Base-by-base conservation (phyloP, 129 eudicot species). In the Logfia minima region DNA sequence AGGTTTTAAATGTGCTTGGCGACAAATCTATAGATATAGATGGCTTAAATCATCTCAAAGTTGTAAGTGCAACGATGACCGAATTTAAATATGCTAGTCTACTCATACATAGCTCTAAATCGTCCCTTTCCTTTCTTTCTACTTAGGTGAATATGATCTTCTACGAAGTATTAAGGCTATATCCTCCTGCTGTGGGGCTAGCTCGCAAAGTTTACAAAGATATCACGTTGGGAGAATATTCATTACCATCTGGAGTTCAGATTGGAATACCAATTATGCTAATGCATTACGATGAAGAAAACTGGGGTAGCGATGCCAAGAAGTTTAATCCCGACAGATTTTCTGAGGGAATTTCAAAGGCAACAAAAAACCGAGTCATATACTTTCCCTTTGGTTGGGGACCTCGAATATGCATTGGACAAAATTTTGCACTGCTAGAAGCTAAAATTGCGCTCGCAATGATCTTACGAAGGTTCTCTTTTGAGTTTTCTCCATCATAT, bases 121-220 rank as follows among this genome's bases (percentile, higher is more conserved):
- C 17, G 58, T 48, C 19, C 32, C n/a, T 32, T 72, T 48, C 8
- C 24, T 76, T 37, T 70, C 51, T 31, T 69, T 45, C 22, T n/a
- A 55, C 61, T 29, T 48, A 80, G 87, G 66, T 84, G 48, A 76
- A 58, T 79, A 80, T 84, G 87, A 80, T 84, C 69, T 80, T 84
- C 69, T 22, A 81, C 41, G 85, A 84, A 67, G 78, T 79, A 23
- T 76, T 84, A 31, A 81, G 88, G 83, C 65, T 84, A 34, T 84
- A 80, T 66, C 85, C 88, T 16, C 82, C 88, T 7, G 53, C 67
- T 18, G 8, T 21, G 61, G 64, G 31, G 62, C 60, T 84, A 16
- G 31, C 6, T 0, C 71, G 88, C 9, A 41, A 26, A 72, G 70
- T 55, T 62, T 32, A 68, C 29, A 76, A 77, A 62, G 85, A 81